phyloP scores from a whole-genome alignment of 2,329 filamentous ascomycete species.

The Talaromyces sp. region DNA sequence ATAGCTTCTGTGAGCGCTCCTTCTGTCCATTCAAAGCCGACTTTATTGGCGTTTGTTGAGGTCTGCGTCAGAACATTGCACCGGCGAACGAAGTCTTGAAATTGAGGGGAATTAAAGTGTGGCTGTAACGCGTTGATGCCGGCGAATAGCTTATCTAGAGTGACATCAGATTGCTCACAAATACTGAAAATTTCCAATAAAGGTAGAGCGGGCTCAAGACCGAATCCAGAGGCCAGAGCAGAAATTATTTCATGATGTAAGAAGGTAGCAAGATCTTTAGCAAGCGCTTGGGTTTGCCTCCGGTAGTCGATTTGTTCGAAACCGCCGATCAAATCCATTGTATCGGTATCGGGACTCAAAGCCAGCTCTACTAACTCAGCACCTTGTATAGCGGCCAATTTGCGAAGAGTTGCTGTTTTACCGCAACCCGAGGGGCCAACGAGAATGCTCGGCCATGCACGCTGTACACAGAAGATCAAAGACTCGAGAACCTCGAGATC shows the following conservation, averaged over 20 bases:
- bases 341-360: slow-evolving; percentile 91
- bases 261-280: slow-evolving; percentile 50
- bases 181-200: slow-evolving; percentile 29
- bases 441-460: slow-evolving; percentile 83
- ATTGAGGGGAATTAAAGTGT: slow-evolving; percentile 41
- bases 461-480: slow-evolving; percentile 77
- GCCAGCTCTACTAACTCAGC: slow-evolving; percentile 74
- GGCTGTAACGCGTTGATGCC: slow-evolving; percentile 31
- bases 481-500: slow-evolving; percentile 73
- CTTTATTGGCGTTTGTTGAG: slow-evolving; percentile 59
- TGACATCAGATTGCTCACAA: slow-evolving; percentile 23
- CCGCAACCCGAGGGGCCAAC: slow-evolving; percentile 81
- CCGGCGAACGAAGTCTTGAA: slow-evolving; percentile 46
- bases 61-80: slow-evolving; percentile 49
- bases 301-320: slow-evolving; percentile 90
- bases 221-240: slow-evolving; percentile 20
- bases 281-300: slow-evolving; percentile 61
- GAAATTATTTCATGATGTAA: slow-evolving; percentile 41
- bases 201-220: slow-evolving; percentile 16
- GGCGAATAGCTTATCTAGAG: slow-evolving; percentile 25
- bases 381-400: slow-evolving; percentile 74
- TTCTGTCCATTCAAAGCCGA: slow-evolving; percentile 93
- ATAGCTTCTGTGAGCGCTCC: slow-evolving; percentile 86
- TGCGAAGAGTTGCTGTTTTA: slow-evolving; percentile 74
- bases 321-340: slow-evolving; percentile 93